Conservation (phyloP, 2,329 filamentous ascomycete genomes). For the Xylariaceae sp. region DNA sequence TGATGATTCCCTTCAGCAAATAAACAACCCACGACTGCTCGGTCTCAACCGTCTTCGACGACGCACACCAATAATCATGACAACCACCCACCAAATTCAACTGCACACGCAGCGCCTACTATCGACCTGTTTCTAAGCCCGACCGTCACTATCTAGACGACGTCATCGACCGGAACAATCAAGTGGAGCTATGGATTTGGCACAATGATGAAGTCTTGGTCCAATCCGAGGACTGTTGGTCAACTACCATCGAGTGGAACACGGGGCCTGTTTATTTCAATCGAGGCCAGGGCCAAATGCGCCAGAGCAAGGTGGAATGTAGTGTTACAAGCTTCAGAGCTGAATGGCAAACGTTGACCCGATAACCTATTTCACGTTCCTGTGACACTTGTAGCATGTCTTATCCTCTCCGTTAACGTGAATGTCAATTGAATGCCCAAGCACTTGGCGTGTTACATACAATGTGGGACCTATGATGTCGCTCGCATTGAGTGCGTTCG, state of each 20-base stretch:
- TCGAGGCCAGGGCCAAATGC: conserved; percentile 18
- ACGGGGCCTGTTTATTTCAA: conserved; percentile 27
- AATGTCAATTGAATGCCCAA: background rate
- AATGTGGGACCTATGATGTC: background rate
- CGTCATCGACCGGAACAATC: conserved; percentile 11
- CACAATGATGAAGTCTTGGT: conserved; percentile 31
- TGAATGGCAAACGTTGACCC: conserved; percentile 24
- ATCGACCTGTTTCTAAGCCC: conserved; percentile 8
- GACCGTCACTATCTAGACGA: conserved; percentile 7
- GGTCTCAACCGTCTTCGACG: conserved; percentile 36
- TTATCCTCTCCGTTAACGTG: background rate
- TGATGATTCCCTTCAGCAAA: conserved; percentile 32
- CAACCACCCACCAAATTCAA: conserved; percentile 29
- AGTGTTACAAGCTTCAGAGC: conserved; percentile 23
- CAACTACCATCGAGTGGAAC: conserved; percentile 30
- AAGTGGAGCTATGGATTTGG: conserved; percentile 29
- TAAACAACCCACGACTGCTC: conserved; percentile 39
- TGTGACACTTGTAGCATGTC: background rate
- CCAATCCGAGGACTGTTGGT: conserved; percentile 29
- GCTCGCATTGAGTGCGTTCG: too few species aligned
- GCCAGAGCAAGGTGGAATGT: conserved; percentile 16
- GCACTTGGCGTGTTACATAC: background rate
- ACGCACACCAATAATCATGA: conserved; percentile 33
- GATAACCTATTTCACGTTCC: background rate
- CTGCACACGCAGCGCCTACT: conserved; percentile 32